Evolutionary conservation across 495 filamentous ascomycete species (phyloP), one percentile per base, ranked within the genome.

Genomic region (Rhypophila decipiens): DNA sequence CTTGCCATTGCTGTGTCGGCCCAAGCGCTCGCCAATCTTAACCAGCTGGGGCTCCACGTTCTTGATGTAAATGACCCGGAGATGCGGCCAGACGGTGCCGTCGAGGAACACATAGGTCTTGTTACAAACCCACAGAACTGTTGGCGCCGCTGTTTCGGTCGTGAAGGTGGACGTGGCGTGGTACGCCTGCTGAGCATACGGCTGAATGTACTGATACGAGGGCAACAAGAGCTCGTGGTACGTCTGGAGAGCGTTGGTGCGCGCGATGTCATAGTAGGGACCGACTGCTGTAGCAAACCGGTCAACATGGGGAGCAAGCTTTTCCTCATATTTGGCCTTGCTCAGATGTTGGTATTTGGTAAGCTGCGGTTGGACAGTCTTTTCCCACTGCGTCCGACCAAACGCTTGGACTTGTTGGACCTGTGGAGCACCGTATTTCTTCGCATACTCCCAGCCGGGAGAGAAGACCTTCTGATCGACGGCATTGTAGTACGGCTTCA

Each of bases 11-110:
- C 41, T 79, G 66, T 96, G 90, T 47, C 87, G 77, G 5, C 90
- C 93, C 13, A 98, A 76, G 9, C 91, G 78, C 68, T 96, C 85
- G 12, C 88, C 83, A 51, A 99, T 97, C 52, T 88, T 86, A 40
- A 93, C 79, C 1, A 99, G 75, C 61, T 99, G 93, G 10, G 94
- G 94, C 67, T 96, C 90, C 7, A 99, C 91, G 53, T 91, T 93
- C 59, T 93, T 80, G 24, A 83, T 83, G 55, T 95, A 96, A 10
- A 95, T 66, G 20, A 87, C 76, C 22, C 83, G 76, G 5, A 96
- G 19, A 55, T 82, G 81, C 7, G 90, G 90, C 85, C 86, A 93
- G 11, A 95, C 56, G 2, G 78, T 86, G 36, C 79, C 74, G 41
- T 85, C 80, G 11, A 88, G 68, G 55, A 95, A 87, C n/a, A 75